Percentiles rank a stretch among this genome's conserved stretches.
phyloP scores from a whole-genome alignment of 306 rosid species.

The Styphnolobium japonicum region DNA sequence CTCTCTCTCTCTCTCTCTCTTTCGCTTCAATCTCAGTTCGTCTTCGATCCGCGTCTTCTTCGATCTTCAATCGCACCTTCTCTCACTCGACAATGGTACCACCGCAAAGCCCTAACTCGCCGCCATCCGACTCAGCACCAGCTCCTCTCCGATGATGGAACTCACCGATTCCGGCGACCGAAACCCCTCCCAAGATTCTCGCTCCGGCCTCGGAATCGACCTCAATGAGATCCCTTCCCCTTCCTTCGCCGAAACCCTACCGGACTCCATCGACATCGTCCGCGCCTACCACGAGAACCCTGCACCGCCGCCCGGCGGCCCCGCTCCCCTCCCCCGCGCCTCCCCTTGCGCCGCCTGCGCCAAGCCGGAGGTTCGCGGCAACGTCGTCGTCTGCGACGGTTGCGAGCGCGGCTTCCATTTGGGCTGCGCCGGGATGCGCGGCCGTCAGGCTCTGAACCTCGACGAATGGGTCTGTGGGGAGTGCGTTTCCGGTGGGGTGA shows the following conservation, averaged over 20 bases:
- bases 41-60: constrained; percentile 43
- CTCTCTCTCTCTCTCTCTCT: constrained; percentile 5
- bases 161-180: constrained; percentile 67
- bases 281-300: constrained; percentile 81
- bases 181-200: constrained; percentile 54
- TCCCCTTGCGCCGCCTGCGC: constrained; percentile 54
- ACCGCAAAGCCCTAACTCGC: constrained; percentile 37
- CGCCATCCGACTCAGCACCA: constrained; percentile 33
- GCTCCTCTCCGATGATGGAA: constrained; percentile 81
- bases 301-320: constrained; percentile 70
- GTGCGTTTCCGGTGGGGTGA: constrained; percentile 57
- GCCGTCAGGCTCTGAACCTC: constrained; percentile 40
- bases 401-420: constrained; percentile 89
- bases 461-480: constrained; percentile 92
- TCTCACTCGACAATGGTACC: constrained; percentile 62
- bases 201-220: constrained; percentile 74
- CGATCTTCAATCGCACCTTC: constrained; percentile 13
- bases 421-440: constrained; percentile 73
- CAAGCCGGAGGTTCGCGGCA: constrained; percentile 46
- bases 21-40: constrained; percentile 46
- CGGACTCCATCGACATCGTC: constrained; percentile 74
- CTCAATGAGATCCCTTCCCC: constrained; percentile 99
- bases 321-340: constrained; percentile 42
- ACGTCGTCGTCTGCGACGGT: constrained; percentile 85
- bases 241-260: constrained; percentile 61